Evolutionary conservation across 176 grass and related monocot species (phyloP), one percentile per base, ranked within the genome.

Genomic region (Carex scoparia): DNA sequence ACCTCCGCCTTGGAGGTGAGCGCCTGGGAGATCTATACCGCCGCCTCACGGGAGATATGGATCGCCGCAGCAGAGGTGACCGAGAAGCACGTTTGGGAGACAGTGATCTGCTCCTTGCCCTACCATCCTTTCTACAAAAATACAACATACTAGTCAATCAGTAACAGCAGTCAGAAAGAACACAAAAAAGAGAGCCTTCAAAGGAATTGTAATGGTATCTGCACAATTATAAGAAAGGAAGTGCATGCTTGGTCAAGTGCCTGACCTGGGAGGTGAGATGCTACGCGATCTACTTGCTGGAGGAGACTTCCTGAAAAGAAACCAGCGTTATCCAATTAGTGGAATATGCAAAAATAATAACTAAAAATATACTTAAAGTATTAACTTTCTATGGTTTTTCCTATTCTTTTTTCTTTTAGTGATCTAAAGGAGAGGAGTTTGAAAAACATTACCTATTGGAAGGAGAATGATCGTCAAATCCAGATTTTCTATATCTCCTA

Each of bases 21-120:
- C 37, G 85, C 88, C 82, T 86, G 53, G 95, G 89, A 75, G 95
- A 93, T 86, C 51, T 56, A 32, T 85, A 82, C 82, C 83, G 85
- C 74, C 58, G 79, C 75, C 86, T 93, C 78, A 85, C 84, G 14
- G 92, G 91, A 90, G 94, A 97, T 88, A 91, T 59, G 81, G 89
- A 90, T 58, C 44, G 85, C 44, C 38, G 87, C 79, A 69, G 78
- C 28, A 79, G 72, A 37, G 84, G 67, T 38, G 92, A 91, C 2
- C 74, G 49, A 33, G 71, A 76, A 23, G 71, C 46, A 54, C 4
- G 71, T 53, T 44, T 76, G 46, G 71, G 71, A 54, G 92, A 97
- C 44, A 82, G 8, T 60, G 92, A 95, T 85, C 19, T 82, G 32
- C 88, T 95, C 80, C 80, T 89, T 84, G 88, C 84, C 63, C 86